Evolutionary conservation across 78 protist species (phyloP), one percentile per base, ranked within the genome.

Genomic region (Dictyostelium purpureum): DNA sequence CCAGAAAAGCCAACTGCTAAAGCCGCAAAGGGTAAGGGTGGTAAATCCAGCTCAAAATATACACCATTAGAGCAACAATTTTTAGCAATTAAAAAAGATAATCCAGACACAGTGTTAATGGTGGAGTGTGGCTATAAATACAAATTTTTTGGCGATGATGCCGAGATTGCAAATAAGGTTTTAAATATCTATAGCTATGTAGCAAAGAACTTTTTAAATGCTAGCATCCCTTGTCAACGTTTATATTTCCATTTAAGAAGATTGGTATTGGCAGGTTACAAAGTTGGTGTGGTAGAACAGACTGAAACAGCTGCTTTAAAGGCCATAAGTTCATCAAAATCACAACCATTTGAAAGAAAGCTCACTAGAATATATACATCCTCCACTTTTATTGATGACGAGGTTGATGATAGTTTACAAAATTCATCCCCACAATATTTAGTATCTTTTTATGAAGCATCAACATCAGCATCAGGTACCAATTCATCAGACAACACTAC

Each of bases 271-370:
- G 97, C 97, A 1, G 97, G 97, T 10, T 93, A 96, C 89, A 96
- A 91, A 45, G 97, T 96, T 24, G 98, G 98, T 28, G 94, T 97
- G 0, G 96, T 95, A 16, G 94, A 95, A 33, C 98, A 97, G 77
- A 96, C 95, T 31, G 98, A 97, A 73, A 95, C 97, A 2, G 97
- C 97, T 0, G 97, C 97, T 10, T 33, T 97, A 40, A 97, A 97
- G 37, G 90, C 80, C 4, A 65, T 75, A 0, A 61, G 95, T 1
- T 67, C 65, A 5, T 79, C 51, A 11, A 87, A 89, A 21, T 45
- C 82, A 14, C 49, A 37, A 18, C 87, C 80, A 54, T 96, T 97
- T 65, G 77, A 65, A 21, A 66, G 98, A 14, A 71, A 85, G 18
- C 96, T 97, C 1, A 38, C 83, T 0, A 89, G 85, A 18, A 57